Conservation (phyloP, 257 asterid species). For the Cruciata laevipes region DNA sequence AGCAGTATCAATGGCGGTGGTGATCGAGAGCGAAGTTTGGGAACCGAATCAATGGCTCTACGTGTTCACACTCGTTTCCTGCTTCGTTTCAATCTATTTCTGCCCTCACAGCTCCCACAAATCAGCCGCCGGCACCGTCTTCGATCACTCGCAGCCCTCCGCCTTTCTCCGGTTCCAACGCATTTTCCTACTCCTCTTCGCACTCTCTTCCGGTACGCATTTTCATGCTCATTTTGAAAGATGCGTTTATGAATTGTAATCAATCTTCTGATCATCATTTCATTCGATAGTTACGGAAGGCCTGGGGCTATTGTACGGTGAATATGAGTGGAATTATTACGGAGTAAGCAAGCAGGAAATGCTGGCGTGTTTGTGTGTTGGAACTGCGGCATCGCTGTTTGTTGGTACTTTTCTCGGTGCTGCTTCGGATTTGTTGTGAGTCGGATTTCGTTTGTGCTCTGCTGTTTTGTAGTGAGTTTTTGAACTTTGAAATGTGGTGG, state of each 20-base stretch:
- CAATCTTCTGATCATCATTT: conserved; percentile 4
- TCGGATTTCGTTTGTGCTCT: conserved; percentile 7
- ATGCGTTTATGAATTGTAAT: neutral
- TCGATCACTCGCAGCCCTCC: conserved; percentile 59
- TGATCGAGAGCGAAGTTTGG: conserved; percentile 70
- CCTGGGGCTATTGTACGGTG: conserved; percentile 73
- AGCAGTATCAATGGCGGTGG: conserved; percentile 52
- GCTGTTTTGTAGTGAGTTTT: conserved; percentile 2
- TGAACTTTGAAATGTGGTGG: neutral
- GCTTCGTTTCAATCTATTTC: conserved; percentile 48
- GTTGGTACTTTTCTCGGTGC: conserved; percentile 65
- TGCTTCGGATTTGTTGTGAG: conserved; percentile 79
- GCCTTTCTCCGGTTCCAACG: conserved; percentile 53
- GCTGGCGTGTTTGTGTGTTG: conserved; percentile 48
- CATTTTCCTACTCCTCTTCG: conserved; percentile 53
- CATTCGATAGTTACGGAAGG: conserved; percentile 61
- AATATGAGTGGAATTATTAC: conserved; percentile 58
- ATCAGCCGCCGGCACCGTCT: conserved; percentile 25
- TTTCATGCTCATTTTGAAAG: neutral
- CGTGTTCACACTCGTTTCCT: conserved; percentile 45
- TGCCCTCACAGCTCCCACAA: conserved; percentile 30
- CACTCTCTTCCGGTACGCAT: conserved; percentile 63
- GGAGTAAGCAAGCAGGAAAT: conserved; percentile 62
- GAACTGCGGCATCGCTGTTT: conserved; percentile 50
- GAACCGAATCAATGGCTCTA: conserved; percentile 56